phyloP scores from a whole-genome alignment of 768 basidiomycete species.

The Coprinopsis marcescibilis region DNA sequence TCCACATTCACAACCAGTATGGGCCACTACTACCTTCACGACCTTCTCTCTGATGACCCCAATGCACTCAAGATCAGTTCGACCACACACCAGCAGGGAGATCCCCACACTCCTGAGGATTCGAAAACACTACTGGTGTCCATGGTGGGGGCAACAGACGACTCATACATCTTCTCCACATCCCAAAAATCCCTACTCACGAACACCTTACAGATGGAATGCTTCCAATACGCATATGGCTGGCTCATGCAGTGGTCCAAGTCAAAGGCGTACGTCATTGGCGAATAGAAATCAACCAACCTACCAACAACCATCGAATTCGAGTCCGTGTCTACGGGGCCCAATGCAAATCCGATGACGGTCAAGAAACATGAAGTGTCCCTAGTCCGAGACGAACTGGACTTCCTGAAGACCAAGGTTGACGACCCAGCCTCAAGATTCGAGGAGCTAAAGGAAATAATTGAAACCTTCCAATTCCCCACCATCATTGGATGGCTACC shows the following conservation, averaged over 20 bases:
- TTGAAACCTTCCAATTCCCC: constrained; percentile 20
- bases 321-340: constrained; percentile 7
- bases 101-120: not conserved
- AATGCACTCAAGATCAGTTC: constrained; percentile 1
- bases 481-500: constrained; percentile 10
- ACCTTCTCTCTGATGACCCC: constrained; percentile 9
- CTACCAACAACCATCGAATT: constrained; percentile 2
- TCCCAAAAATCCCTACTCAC: constrained; percentile 5
- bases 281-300: not conserved
- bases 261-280: constrained; percentile 5
- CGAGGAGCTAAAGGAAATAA: constrained; percentile 13
- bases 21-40: constrained; percentile 16
- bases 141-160: constrained; percentile 11
- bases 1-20: constrained; percentile 22
- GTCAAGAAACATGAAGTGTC: constrained; percentile 12
- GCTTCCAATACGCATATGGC: constrained; percentile 21
- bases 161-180: constrained; percentile 9
- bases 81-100: not conserved
- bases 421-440: constrained; percentile 15
- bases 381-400: constrained; percentile 13
- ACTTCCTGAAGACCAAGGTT: constrained; percentile 18
- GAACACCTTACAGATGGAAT: constrained; percentile 12
- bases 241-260: constrained; percentile 21
- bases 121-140: not conserved
- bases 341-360: constrained; percentile 5